phyloP scores from a whole-genome alignment of 1,139 yeast species.

The Zygosaccharomyces sapae region DNA sequence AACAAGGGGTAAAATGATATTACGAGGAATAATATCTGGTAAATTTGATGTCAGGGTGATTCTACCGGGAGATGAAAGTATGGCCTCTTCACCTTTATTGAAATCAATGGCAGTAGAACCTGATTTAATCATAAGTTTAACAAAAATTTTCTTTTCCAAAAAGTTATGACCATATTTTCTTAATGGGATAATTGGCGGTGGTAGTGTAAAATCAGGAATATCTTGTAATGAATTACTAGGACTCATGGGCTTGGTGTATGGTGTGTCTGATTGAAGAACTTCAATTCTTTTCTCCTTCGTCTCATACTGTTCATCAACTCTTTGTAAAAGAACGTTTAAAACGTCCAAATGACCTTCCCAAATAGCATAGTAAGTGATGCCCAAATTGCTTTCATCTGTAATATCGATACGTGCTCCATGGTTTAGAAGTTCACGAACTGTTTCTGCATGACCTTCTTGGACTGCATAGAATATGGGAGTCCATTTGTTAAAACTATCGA shows the following conservation, averaged over 20 bases:
- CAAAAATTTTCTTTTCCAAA: slow-evolving; percentile 78
- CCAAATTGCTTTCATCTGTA: slow-evolving; percentile 78
- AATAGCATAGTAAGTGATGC: slow-evolving; percentile 84
- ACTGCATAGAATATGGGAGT: slow-evolving; percentile 90
- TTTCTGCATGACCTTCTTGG: slow-evolving; percentile 70
- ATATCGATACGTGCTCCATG: slow-evolving; percentile 65
- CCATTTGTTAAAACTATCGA: slow-evolving; percentile 88
- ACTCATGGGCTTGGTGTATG: slow-evolving; percentile 12
- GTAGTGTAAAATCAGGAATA: slow-evolving; percentile 85
- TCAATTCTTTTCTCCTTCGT: slow-evolving; percentile 7
- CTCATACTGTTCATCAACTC: slow-evolving; percentile 20
- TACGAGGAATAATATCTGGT: slow-evolving; percentile 79
- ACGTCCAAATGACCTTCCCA: slow-evolving; percentile 90
- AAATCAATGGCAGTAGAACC: slow-evolving; percentile 55
- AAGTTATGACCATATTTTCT: slow-evolving; percentile 94
- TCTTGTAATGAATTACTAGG: slow-evolving; percentile 34
- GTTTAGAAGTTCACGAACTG: slow-evolving; percentile 66
- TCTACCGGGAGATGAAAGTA: slow-evolving; percentile 52
- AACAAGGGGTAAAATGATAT: slow-evolving; percentile 66
- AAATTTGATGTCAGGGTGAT: slow-evolving; percentile 71
- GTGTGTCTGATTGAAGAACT: slow-evolving; percentile 11
- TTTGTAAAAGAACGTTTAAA: slow-evolving; percentile 56
- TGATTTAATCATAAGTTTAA: slow-evolving; percentile 68
- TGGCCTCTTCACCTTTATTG: slow-evolving; percentile 42
- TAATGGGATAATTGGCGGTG: slow-evolving; percentile 93